Evolutionary conservation across 2,329 filamentous ascomycete species (phyloP), one percentile per base, ranked within the genome.

Genomic region (Tricladium varicosporioides): DNA sequence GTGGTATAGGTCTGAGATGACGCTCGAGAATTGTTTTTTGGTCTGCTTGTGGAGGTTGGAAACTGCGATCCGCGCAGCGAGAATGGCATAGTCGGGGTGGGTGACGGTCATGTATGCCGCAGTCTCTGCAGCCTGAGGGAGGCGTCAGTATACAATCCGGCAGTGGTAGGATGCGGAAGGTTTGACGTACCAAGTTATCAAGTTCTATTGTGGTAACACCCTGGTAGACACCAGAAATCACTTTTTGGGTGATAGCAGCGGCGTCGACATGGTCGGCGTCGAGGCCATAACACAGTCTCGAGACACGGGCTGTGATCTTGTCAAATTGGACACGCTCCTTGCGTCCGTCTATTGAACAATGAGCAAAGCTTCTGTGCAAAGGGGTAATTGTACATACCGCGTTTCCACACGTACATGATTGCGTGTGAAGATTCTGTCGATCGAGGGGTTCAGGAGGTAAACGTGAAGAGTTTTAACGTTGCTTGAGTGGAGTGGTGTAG

Each of bases 11-110:
- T 99, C 94, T 68, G 85, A 87, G 68, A 99, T 84, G 59, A 99
- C 94, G 50, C 91, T 81, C n/a, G 94, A 97, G 80, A 95, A 99
- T 74, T 97, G 93, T 83, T 99, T 99, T 85, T 97, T 97, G 64
- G 94, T 99, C 83, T 99, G 94, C 80, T 99, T 99, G 87, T 99
- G 94, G 59, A 99, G 88, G 80, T 99, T 99, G 71, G 94, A 99
- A 54, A 99, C 94, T 67, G 94, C 94, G 72, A 99, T 97, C 78
- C 94, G 92, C 65, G 94, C 94, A 64, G 94, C 94, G 58, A 99
- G 91, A 73, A 97, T 95, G 73, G 94, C 94, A 75, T 99, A 99
- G 79, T 99, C 94, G 70, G 94, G 94, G 75, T 99, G 94, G 62
- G 93, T 99, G 68, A 97, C 93, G 60, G 94, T 99, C 94, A 99